Percentiles rank a stretch among this genome's conserved stretches.
These are phyloP conservation scores for Terana coerulea DNA, from an alignment of 768 basidiomycete species.

Conservation along the genomic window DNA sequence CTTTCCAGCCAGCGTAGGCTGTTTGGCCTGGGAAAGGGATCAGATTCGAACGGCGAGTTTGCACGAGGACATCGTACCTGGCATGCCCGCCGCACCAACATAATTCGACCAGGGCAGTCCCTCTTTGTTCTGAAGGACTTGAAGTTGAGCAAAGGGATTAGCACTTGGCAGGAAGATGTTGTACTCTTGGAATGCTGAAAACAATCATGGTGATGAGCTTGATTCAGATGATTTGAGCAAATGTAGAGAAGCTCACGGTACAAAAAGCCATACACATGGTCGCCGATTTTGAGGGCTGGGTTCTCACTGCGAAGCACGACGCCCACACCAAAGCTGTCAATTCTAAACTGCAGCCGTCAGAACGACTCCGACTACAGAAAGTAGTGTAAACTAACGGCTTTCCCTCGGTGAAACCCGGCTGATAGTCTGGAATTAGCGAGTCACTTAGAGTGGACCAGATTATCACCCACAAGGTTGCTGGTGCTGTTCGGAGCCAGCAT, in stretches of 20 bases:
- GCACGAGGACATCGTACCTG: constrained; percentile 24
- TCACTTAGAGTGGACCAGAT: constrained; percentile 12
- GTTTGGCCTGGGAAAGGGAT: constrained; percentile 30
- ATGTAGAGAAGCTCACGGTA: constrained; percentile 24
- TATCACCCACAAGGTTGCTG: constrained; percentile 3
- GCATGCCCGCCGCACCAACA: constrained; percentile 48
- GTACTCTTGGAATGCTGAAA: constrained; percentile 39
- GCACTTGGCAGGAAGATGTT: no score
- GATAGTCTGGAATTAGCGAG: background rate
- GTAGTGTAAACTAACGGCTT: constrained; percentile 24
- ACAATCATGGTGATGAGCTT: constrained; percentile 33
- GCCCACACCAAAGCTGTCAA: constrained; percentile 23
- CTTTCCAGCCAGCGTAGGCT: constrained; percentile 39
- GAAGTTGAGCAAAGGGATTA: no score
- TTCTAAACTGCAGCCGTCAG: constrained; percentile 24
- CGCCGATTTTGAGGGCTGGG: constrained; percentile 17
- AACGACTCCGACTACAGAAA: background rate
- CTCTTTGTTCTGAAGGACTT: constrained; percentile 39
- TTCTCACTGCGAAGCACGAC: constrained; percentile 26
- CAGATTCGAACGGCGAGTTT: no score
- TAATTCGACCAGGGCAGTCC: constrained; percentile 46
- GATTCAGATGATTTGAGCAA: constrained; percentile 16
- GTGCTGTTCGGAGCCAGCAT: constrained; percentile 11
- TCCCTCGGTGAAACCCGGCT: constrained; percentile 23
- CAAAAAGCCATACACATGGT: constrained; percentile 22